Base-by-base conservation (phyloP, 1,284 basidiomycete species). In the Macrocybe sp. region DNA sequence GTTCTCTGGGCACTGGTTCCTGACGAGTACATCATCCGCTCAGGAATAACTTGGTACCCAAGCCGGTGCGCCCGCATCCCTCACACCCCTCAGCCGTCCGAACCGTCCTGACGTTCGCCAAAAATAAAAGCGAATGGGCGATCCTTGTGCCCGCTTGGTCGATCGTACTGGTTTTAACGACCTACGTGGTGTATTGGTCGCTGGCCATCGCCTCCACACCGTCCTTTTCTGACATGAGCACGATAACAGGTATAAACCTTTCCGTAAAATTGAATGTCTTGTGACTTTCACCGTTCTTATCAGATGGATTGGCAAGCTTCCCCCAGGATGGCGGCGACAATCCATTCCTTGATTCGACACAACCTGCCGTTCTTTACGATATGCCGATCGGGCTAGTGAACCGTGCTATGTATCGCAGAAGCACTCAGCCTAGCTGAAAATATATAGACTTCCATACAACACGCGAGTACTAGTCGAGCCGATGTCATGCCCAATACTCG, bases 1-100 rank as follows among this genome's bases (percentile, higher is more conserved):
- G 60, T 92, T 22, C 67, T 89, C 6, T 94, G 79, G 79, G 78
- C 76, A 1, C 55, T 80, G 10, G 61, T 80, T 8, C 78, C 79
- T 22, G 78, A 80, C 51, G 62, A 66, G 28, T 81, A 72, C 62
- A 82, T 93, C 48, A 53, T 77, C 44, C 69, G 68, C 60, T 61
- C 81, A 10, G 89, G 90, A 11, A 77, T 92, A 52, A 72, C 77
- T 4, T 94, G 91, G 91, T 92, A 93, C 63, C 92, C 92, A n/a
- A 89, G 75, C 60, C 74, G 90, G 92, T 90, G 52, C 59, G 81
- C 41, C 51, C 34, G 4, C 10, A 22, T 22, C 22, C 22, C 22
- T 22, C 2, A 22, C 22, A 22, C 4, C 22, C 22, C 22, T 22
- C 22, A 22, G 22, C 22, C 22, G 22, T 22, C 22, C 4, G 22